phyloP scores from a whole-genome alignment of 148 eudicot species.

The Beta vulgaris region DNA sequence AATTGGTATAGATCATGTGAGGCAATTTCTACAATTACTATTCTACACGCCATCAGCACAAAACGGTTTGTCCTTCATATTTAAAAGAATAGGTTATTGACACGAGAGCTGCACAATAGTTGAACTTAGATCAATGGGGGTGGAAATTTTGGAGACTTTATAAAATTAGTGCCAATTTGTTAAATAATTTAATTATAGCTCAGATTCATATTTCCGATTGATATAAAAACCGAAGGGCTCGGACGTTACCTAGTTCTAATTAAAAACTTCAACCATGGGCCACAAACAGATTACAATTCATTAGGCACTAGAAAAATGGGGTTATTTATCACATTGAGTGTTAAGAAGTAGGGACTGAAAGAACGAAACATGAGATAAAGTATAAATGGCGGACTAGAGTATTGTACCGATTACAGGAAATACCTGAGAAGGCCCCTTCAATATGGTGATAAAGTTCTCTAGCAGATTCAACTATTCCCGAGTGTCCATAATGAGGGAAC shows the following conservation, averaged over 20 bases:
- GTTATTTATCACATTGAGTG: not conserved
- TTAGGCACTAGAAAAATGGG: not conserved
- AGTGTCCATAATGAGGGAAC: constrained; percentile 67
- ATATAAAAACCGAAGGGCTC: not conserved
- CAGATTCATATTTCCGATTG: too few relatives aligned
- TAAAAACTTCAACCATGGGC: not conserved
- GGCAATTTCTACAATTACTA: too few relatives aligned
- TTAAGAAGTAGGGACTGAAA: not conserved
- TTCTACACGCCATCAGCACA: too few relatives aligned
- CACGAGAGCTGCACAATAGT: not conserved
- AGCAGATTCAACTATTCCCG: constrained; percentile 76
- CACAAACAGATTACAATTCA: not conserved
- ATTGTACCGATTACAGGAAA: not conserved
- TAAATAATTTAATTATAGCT: too few relatives aligned
- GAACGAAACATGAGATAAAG: not conserved
- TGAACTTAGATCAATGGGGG: too few relatives aligned
- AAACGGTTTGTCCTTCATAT: not conserved
- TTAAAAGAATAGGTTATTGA: not conserved
- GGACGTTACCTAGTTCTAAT: not conserved
- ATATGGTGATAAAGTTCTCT: constrained; percentile 65
- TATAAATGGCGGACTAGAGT: not conserved
- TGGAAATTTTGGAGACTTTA: too few relatives aligned
- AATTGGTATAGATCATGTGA: not conserved
- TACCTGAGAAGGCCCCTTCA: constrained; percentile 49
- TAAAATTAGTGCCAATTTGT: too few relatives aligned